phyloP scores from a whole-genome alignment of 2,329 filamentous ascomycete species.

The Cadophora gregata region DNA sequence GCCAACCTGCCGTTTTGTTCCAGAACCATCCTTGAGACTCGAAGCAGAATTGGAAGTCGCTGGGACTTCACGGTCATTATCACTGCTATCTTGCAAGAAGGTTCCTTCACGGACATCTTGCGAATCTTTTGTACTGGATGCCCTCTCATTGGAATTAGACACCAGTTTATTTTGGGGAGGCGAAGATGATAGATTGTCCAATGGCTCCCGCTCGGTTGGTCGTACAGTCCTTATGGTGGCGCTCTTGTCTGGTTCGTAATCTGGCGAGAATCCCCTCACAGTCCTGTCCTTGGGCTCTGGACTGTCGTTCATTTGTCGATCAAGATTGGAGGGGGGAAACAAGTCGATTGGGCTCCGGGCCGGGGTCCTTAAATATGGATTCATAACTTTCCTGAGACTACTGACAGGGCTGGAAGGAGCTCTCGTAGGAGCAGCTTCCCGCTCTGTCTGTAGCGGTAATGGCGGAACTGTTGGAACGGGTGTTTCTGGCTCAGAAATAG shows the following conservation, averaged over 20 bases:
- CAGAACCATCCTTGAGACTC: neutral
- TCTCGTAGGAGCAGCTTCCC: constrained; percentile 37
- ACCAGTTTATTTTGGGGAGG: constrained; percentile 28
- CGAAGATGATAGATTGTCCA: constrained; percentile 27
- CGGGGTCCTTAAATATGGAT: constrained; percentile 68
- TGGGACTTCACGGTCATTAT: constrained; percentile 51
- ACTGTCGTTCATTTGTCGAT: constrained; percentile 36
- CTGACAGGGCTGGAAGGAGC: constrained; percentile 66
- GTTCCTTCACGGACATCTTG: constrained; percentile 49
- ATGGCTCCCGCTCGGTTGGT: constrained; percentile 48
- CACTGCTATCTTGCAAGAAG: constrained; percentile 59
- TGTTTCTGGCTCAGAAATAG: constrained; percentile 70
- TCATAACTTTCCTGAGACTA: constrained; percentile 86
- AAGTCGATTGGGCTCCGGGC: constrained; percentile 35
- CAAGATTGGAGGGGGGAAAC: constrained; percentile 28
- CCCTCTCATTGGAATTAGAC: constrained; percentile 25
- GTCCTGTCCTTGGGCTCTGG: constrained; percentile 33
- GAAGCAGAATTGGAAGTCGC: constrained; percentile 19
- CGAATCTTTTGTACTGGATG: constrained; percentile 30
- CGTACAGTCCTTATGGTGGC: constrained; percentile 73
- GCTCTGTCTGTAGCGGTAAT: constrained; percentile 39
- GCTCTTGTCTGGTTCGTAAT: constrained; percentile 74
- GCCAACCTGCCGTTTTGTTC: constrained; percentile 3
- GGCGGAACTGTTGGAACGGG: constrained; percentile 55
- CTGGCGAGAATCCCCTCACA: constrained; percentile 71